Evolutionary conservation across 306 rosid genomes (phyloP).

Genomic region (Astragalus membranaceus): DNA sequence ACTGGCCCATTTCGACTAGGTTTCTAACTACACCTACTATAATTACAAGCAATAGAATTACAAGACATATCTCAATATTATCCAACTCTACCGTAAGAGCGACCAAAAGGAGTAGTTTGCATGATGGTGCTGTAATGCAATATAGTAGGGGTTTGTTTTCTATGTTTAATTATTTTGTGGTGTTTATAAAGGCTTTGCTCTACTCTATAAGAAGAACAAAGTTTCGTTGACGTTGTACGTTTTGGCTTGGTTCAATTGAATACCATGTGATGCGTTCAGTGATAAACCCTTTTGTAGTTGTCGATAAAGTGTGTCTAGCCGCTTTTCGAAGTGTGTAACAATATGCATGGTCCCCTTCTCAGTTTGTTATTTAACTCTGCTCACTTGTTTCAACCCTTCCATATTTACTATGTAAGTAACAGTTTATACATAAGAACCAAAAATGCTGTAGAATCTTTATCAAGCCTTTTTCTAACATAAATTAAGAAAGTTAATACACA

Average conservation of each 20-base stretch:
- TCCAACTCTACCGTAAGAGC: too few relatives aligned
- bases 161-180: too few relatives aligned
- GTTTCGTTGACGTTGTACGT: slow-evolving; percentile 12
- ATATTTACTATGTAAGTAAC: not conserved
- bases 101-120: too few relatives aligned
- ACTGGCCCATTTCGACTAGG: too few relatives aligned
- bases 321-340: slow-evolving; percentile 49
- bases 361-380: not conserved
- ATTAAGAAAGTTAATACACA: not conserved
- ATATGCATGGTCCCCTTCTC: slow-evolving; percentile 34
- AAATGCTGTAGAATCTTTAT: not conserved
- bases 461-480: too few relatives aligned
- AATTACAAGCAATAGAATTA: too few relatives aligned
- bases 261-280: slow-evolving; percentile 61
- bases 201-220: too few relatives aligned
- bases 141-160: too few relatives aligned
- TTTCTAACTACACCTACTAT: too few relatives aligned
- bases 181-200: too few relatives aligned
- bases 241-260: slow-evolving; percentile 39
- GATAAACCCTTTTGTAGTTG: slow-evolving; percentile 54
- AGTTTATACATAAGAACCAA: not conserved
- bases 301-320: slow-evolving; percentile 72
- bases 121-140: too few relatives aligned
- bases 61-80: too few relatives aligned
- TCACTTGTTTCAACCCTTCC: not conserved